Evolutionary conservation across 768 basidiomycete species (phyloP), one percentile per base, ranked within the genome.

Genomic region (Asterophora parasitica): DNA sequence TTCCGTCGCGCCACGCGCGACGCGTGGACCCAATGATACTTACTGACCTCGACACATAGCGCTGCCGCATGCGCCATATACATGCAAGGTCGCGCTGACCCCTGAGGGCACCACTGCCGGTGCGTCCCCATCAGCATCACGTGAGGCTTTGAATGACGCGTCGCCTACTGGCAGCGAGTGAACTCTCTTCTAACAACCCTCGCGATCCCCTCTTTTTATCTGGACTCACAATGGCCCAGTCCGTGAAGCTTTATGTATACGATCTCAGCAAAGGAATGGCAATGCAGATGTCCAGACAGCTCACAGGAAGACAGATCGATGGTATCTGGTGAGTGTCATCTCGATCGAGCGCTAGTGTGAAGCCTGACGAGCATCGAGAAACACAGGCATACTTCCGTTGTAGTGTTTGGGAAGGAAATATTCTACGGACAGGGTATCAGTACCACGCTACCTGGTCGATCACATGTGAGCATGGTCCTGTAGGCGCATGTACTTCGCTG

Each of bases 181-280:
- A n/a, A n/a, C n/a, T n/a, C n/a, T n/a, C n/a, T n/a, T n/a, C n/a
- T n/a, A n/a, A n/a, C n/a, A n/a, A n/a, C n/a, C n/a, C n/a, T n/a
- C n/a, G n/a, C n/a, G n/a, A n/a, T n/a, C n/a, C n/a, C n/a, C n/a
- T n/a, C n/a, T n/a, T 27, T n/a, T 20, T 17, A 15, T 41, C 40
- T 23, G 46, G 11, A 35, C 23, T 36, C 27, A 51, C 16, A 10
- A 30, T 69, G 64, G 63, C 67, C 45, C 46, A 61, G 7, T 59
- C 61, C n/a, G 92, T 96, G 13, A 72, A 89, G 55, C 76, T 96
- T 19, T 92, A 93, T 60, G 81, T 95, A 1, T 96, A 96, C 65
- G 93, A 96, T 59, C 82, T 95, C 44, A 92, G 84, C 65, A 82
- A 85, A 59, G 93, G 93, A 34, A 73, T 95, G 58, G 94, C 92